These are phyloP conservation scores for Blastocystis sp. DNA, from an alignment of 352 stramenopile species.

Conservation along the genomic window DNA sequence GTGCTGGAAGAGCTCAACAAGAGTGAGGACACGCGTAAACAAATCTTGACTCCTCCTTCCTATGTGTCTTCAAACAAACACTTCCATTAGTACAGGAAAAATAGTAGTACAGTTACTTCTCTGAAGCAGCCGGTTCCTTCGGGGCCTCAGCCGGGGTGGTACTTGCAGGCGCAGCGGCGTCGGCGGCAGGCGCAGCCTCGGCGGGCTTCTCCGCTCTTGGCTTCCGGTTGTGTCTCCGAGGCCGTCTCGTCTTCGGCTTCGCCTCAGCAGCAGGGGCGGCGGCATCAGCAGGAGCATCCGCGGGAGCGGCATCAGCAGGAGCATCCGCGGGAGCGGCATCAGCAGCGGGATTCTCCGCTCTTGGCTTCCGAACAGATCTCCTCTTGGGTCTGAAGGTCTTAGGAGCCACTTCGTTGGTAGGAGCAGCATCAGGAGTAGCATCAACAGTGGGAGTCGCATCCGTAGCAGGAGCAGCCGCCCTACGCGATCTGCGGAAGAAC, in stretches of 20 bases:
- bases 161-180: neutral
- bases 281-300: neutral
- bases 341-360: neutral
- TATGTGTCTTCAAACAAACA: conserved; percentile 46
- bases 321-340: neutral
- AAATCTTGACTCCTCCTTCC: neutral
- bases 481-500: neutral
- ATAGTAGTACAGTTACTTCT: neutral
- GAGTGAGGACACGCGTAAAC: neutral
- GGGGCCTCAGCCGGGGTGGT: too few relatives aligned
- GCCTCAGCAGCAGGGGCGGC: neutral
- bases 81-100: neutral
- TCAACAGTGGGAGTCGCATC: neutral
- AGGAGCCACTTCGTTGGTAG: neutral
- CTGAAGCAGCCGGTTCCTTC: neutral
- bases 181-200: neutral
- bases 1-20: conserved; percentile 44
- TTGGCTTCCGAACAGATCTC: neutral
- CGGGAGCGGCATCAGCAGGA: neutral
- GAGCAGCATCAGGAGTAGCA: conserved; percentile 1
- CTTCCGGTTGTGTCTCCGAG: neutral
- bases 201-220: neutral
- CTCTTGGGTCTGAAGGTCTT: neutral
- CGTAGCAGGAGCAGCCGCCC: neutral
- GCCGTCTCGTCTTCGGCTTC: neutral